These are phyloP conservation scores for Leucocoprinus leucothites DNA, from an alignment of 768 basidiomycete species.

Conservation along the genomic window DNA sequence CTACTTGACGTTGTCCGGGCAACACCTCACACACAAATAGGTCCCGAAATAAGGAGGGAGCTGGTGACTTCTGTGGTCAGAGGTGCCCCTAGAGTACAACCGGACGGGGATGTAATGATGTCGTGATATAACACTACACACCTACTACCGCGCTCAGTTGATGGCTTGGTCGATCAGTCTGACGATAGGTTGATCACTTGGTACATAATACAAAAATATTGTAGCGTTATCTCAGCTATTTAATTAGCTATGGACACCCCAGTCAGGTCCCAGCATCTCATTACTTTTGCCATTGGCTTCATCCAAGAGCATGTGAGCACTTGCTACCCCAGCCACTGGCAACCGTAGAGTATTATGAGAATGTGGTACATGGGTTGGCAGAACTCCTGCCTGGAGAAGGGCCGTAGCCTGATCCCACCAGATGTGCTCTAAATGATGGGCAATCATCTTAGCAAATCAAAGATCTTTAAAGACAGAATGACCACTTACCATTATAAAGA, in stretches of 20 bases:
- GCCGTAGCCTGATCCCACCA: constrained; percentile 44
- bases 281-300: constrained; percentile 35
- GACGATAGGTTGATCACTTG: no score
- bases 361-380: constrained; percentile 31
- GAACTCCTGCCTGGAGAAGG: constrained; percentile 32
- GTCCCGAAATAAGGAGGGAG: constrained; percentile 87
- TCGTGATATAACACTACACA: constrained; percentile 27
- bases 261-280: constrained; percentile 33
- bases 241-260: constrained; percentile 22
- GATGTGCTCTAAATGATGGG: constrained; percentile 36
- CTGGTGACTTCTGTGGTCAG: constrained; percentile 83
- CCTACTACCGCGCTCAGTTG: background rate
- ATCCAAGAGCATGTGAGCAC: constrained; percentile 33
- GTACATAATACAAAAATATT: no score
- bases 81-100: constrained; percentile 70
- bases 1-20: constrained; percentile 89
- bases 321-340: constrained; percentile 35
- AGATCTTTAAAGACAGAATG: background rate
- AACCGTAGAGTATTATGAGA: constrained; percentile 24
- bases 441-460: constrained; percentile 24
- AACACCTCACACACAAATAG: constrained; percentile 84
- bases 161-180: background rate
- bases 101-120: constrained; percentile 69
- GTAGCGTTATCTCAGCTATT: no score
- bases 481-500: constrained; percentile 15